Evolutionary conservation across 2,329 filamentous ascomycete genomes (phyloP), one percentile per base, ranked within the genome.

Genomic region (Fusarium poae): DNA sequence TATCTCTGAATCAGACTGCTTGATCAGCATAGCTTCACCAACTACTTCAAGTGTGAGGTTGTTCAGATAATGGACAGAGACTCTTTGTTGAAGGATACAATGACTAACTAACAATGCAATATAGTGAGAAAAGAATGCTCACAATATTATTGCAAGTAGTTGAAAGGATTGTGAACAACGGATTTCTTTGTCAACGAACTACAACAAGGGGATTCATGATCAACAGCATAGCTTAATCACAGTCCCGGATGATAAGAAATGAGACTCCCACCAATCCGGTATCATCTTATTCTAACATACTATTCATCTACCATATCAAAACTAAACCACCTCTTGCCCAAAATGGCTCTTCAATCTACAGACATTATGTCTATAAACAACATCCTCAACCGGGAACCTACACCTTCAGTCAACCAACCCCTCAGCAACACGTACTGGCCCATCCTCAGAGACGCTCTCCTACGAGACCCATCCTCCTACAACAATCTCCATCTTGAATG

Each of bases 391-490:
- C 30, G 15, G 5, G 48, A 66, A 15, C 21, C 45, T 1, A 6
- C 18, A 15, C n/a, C 45, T 2, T 9, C 20, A 10, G 2, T 5
- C 11, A 8, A 21, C 3, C 32, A 3, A 7, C n/a, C 21, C 5
- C n/a, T 13, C 15, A 25, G 15, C 1, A 18, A 15, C 3, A 29
- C 62, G 1, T 68, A 65, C 16, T 68, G 65, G 65, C 65, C 60
- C 7, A 6, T 23, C 6, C 50, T 68, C n/a, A 68, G 65, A 27
- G 49, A 68, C 3, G 11, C 46, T n/a, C 55, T 68, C 5, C 30
- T 66, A 11, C 21, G 21, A 12, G 43, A 54, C 6, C 46, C 65
- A 5, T 18, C 16, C 8, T 20, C n/a, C 16, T 68, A 50, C 40
- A 4, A 49, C 6, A 40, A 40, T 5, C 55, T 68, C 0, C 21